Base-by-base conservation (phyloP, 352 stramenopile genomes). In the Globisporangium paroecandrum region DNA sequence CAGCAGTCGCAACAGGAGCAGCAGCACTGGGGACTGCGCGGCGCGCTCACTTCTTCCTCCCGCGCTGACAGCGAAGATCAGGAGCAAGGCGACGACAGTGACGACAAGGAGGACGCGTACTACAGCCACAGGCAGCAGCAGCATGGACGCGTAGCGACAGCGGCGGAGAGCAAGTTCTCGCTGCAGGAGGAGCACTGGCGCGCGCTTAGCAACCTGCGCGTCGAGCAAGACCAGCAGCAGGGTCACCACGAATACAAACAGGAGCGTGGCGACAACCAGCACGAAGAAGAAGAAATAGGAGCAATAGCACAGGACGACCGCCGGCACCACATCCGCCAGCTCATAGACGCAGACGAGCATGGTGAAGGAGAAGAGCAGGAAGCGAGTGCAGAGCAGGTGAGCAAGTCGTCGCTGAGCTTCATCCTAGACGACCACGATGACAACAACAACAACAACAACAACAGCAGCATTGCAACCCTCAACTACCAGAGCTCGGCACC, bases 371-470 rank as follows among this genome's bases (percentile, higher is more conserved):
- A 46, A 58, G 71, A 71, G 46, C 69, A 43, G 71, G 59, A 13
- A 71, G 58, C 64, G 54, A 51, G n/a, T 51, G 43, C 43, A 4
- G 25, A 58, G 51, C 13, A 36, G 4, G 70, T 76, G 49, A 83
- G 72, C 68, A 92, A 92, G 71, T 87, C 80, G 4, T 90, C 83
- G 66, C 72, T 92, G 34, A 87, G 76, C 67, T 92, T 92, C 65
- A 92, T 92, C 66, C 74, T 92, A 18, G 83, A 85, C 63, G 77
- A 89, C 62, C n/a, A 71, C 47, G 69, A 55, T 22, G 47, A 65
- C n/a, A 24, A 49, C 38, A 46, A 58, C 69, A 60, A 72, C 68
- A 43, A 70, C 70, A 34, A 69, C 47, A 70, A 29, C 32, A 57
- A 47, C n/a, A 54, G 24, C 25, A 43, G 46, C 67, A 60, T 46